Evolutionary conservation across 2,329 filamentous ascomycete species (phyloP).

Genomic region (Alternaria brassicae): DNA sequence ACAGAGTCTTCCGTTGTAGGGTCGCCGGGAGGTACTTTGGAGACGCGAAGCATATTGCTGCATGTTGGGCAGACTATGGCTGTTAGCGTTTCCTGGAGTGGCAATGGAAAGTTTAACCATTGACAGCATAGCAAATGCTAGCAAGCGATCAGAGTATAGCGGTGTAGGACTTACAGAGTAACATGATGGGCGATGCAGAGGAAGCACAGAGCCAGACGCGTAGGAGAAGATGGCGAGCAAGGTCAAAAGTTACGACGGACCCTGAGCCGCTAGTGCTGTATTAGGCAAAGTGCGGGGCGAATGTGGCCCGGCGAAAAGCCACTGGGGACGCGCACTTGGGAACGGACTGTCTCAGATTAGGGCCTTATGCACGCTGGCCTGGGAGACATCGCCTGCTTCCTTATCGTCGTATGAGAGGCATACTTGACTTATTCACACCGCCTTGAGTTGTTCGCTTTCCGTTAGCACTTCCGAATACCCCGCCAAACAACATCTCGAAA

Average conservation of each 20-base stretch:
- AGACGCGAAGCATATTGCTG: slow-evolving; percentile 82
- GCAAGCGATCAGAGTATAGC: neutral
- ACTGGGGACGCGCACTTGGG: slow-evolving; percentile 21
- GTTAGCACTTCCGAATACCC: slow-evolving; percentile 21
- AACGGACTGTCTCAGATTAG: slow-evolving; percentile 26
- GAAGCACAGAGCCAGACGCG: neutral
- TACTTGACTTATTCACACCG: slow-evolving; percentile 10
- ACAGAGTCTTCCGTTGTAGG: slow-evolving; percentile 48
- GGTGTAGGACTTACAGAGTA: slow-evolving; percentile 65
- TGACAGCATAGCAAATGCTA: neutral
- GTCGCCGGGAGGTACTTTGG: slow-evolving; percentile 53
- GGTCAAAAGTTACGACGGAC: slow-evolving; percentile 41
- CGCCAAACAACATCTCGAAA: slow-evolving; percentile 14
- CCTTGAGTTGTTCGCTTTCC: slow-evolving; percentile 13
- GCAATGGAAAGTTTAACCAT: neutral
- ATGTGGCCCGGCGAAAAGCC: slow-evolving; percentile 13
- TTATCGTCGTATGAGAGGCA: slow-evolving; percentile 1
- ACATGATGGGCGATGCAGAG: slow-evolving; percentile 55
- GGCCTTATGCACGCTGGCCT: slow-evolving; percentile 19
- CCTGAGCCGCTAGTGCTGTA: slow-evolving; percentile 25
- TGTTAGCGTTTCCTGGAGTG: neutral
- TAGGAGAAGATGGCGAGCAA: slow-evolving; percentile 5
- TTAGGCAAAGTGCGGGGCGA: slow-evolving; percentile 38
- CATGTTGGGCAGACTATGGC: slow-evolving; percentile 76
- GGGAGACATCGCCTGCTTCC: neutral